Evolutionary conservation across 2,329 filamentous ascomycete genomes (phyloP), one percentile per base, ranked within the genome.

Genomic region (Sporothrix brunneoviolacea): DNA sequence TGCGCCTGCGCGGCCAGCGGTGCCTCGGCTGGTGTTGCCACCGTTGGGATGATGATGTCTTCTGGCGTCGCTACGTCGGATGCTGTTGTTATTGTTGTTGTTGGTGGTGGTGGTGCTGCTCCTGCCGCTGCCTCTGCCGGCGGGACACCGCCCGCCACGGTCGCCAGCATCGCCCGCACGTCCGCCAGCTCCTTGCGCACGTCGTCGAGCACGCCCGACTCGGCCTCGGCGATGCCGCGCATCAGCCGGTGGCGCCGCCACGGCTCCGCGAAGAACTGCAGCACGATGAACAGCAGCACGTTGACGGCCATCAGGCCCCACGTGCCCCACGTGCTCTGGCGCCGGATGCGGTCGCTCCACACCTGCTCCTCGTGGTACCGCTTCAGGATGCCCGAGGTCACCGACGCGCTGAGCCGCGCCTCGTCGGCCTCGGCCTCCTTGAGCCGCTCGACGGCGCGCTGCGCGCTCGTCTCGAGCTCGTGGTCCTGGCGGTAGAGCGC

Each of bases 291-390:
- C 41, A 98, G 70, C 54, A 97, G 66, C 28, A 97, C 87, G 64
- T 98, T 98, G 62, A 97, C 80, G 21, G 91, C 91, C 93, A 98
- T 98, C 55, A 98, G 72, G 0, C 91, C 93, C 83, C 94, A 97
- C 0, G 93, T 98, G 32, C 94, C 91, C 93, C 93, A 98, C 0
- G 93, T 98, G 65, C 87, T 93, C 75, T 95, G 95, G 57, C 93
- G 78, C 32, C 93, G 79, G 64, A 98, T 98, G 60, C 95, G 91
- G 66, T 98, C 93, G 63, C 88, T 95, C 93, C 93, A 98, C 51
- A 98, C 94, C 71, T 98, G 93, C 72, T 98, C 93, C 70, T 98
- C 93, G 67, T 98, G 93, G 68, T 98, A 98, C 54, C 94, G 82
- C 55, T 86, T 86, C 46, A 96, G 73, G 60, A 97, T 96, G 45